A percentile compares a stretch with the other conserved stretches of the same genome.
phyloP scores from a whole-genome alignment of 1,284 basidiomycete species.

The Blastosporella zonata region DNA sequence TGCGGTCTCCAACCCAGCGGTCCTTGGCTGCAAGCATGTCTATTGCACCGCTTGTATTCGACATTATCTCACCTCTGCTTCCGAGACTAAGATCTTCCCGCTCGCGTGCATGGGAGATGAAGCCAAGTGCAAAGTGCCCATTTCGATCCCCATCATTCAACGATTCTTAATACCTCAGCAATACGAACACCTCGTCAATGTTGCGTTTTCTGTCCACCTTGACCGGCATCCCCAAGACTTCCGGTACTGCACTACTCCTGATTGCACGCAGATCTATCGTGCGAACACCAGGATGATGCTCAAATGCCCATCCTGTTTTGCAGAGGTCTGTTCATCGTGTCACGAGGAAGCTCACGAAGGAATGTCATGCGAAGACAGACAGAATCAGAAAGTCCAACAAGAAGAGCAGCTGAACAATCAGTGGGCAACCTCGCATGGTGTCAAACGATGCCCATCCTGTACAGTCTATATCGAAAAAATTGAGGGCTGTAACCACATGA shows the following conservation, averaged over 20 bases:
- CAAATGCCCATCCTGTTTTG: conserved; percentile 45
- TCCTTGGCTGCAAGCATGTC: conserved; percentile 48
- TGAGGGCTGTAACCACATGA: conserved; percentile 57
- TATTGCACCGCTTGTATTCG: conserved; percentile 53
- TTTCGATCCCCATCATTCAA: conserved; percentile 49
- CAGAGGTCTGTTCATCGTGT: conserved; percentile 47
- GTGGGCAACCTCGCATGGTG: conserved; percentile 35
- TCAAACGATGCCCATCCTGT: conserved; percentile 43
- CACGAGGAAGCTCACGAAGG: conserved; percentile 50
- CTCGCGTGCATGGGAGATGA: conserved; percentile 53
- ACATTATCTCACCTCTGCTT: conserved; percentile 47
- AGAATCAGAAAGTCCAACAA: conserved; percentile 32
- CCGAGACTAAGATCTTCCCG: conserved; percentile 44
- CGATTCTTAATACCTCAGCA: conserved; percentile 40
- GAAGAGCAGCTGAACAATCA: conserved; percentile 44
- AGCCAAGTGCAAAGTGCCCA: conserved; percentile 40
- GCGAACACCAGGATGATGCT: conserved; percentile 25
- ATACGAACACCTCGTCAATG: conserved; percentile 45
- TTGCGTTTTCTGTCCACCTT: conserved; percentile 42
- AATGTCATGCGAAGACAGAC: conserved; percentile 45
- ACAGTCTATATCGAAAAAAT: conserved; percentile 44
- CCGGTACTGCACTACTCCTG: conserved; percentile 55
- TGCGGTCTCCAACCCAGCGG: conserved; percentile 39
- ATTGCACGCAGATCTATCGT: conserved; percentile 55
- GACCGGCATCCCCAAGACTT: conserved; percentile 43